Base-by-base conservation (phyloP, 2,329 filamentous ascomycete species). In the Clonostachys solani region DNA sequence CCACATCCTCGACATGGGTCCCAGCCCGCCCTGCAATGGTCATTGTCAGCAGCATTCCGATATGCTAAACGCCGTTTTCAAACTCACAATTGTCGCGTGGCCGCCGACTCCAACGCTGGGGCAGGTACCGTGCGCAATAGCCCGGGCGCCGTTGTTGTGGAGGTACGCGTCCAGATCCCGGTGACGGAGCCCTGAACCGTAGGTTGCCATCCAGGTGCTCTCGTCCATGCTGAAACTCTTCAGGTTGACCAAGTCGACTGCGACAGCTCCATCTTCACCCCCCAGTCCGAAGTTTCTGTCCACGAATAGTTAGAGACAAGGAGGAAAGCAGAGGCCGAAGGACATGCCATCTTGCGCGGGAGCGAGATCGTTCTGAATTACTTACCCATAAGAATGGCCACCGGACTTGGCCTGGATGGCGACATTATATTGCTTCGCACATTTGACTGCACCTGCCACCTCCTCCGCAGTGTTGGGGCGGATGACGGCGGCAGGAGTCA, bases 321-420 rank as follows among this genome's bases (percentile, higher is more conserved):
- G 12, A 9, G 7, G 7, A n/a, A n/a, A 40, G 37, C 36, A 40
- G n/a, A 3, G 23, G 9, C 23, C 23, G 9, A 7, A 29, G 23
- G 23, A 29, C 23, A 29, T 29, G 36, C 36, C 36, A n/a, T 40
- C 36, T n/a, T 15, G 37, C 17, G n/a, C 12, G n/a, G 36, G 15
- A 38, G 36, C 12, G 36, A 8, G 36, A 38, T 18, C 12, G 36
- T 12, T 29, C 10, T 10, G 23, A 29, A 29, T 1, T n/a, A 50
- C 72, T 54, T 59, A 78, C 75, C 69, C 81, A 52, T 83, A 87
- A 0, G 80, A 85, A 55, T 86, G 83, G 0, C 83, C 83, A 5
- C 83, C 83, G 2, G 80, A 82, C 52, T 73, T 78, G 18, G 83
- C 76, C 56, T 85, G 81, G 0, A 86, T 79, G 52, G 78, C 76